Base-by-base conservation (phyloP, 2,329 filamentous ascomycete species). In the Paracamarosporium sp. region DNA sequence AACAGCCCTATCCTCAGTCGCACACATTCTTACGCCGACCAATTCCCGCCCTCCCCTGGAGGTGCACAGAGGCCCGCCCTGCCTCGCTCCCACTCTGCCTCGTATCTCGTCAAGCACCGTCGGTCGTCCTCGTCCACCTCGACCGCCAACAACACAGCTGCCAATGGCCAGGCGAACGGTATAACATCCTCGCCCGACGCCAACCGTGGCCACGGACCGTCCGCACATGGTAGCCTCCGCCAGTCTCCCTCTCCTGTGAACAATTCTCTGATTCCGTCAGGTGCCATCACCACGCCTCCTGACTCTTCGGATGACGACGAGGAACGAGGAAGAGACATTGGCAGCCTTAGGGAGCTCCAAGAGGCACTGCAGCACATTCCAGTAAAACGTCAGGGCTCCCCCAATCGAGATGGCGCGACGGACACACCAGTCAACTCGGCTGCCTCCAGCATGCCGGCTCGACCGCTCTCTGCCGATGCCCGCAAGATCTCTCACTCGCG, bases 281-380 rank as follows among this genome's bases (percentile, higher is more conserved):
- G 92, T 60, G 93, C 92, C 62, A 87, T 97, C 66, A 91, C 96
- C 57, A 97, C 94, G 0, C 94, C 94, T 33, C 94, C 94, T 9
- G 94, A 97, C 69, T 97, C 93, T 31, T 93, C 89, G 25, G 93
- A 93, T 76, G 93, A 97, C 73, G 92, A 95, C 63, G 93, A 96
- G 66, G 92, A 96, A 70, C 88, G 73, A 28, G 86, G 64, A 60
- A 72, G 64, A 25, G 68, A 56, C 66, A 79, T 74, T 57, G 76
- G 73, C 67, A 78, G 81, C 56, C 77, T 88, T 61, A 81, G 83
- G 62, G 90, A 94, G 72, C 81, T 97, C 50, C 88, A 96, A 76
- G 88, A 91, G 40, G 93, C 92, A 31, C 90, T 98, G 61, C 90
- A 90, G 77, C 87, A 89, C 57, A 92, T 97, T 58, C 87, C 91